Base-by-base conservation (phyloP, 164 flowering plant species). In the Brasenia schreberi region DNA sequence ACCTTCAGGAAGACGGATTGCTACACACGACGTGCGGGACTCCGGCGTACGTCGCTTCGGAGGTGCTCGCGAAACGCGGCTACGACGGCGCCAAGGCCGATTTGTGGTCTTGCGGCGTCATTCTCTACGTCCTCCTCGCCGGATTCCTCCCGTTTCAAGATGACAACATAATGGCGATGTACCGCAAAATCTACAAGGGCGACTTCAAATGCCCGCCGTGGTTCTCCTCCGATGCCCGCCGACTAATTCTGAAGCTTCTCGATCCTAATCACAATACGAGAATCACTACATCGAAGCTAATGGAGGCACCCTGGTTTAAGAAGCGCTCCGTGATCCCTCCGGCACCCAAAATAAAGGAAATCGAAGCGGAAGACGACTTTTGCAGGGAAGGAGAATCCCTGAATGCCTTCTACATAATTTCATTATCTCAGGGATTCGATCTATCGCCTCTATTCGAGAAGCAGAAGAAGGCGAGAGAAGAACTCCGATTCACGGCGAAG, bases 31-130 rank as follows among this genome's bases (percentile, higher is more conserved):
- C 82, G 23, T 83, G 87, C 52, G 87, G 87, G 4, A 83, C 87
- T 0, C 87, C 87, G 56, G 85, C 87, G 0, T 83, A 83, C 66
- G 87, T 83, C 4, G 83, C 87, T 17, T 85, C 87, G 49, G 87
- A 83, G 76, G 85, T 83, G 53, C 76, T 81, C n/a, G 76, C 82
- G 18, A 78, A 81, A 69, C 77, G 72, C 19, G 85, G 87, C 2
- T 81, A 84, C 64, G 87, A 81, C 58, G 87, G 87, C 5, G 80
- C 85, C 3, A 80, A 81, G 66, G 85, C 87, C 0, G 87, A 83
- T 68, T 64, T 81, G 7, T 83, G 87, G 87, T 83, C 87, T 0
- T 83, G 87, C 63, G 87, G 87, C 6, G 87, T 83, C 0, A 80
- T 83, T 42, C 72, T 83, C 12, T 83, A 43, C 62, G 87, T 81